These are phyloP conservation scores for Rhynchospora tenuis DNA, from an alignment of 176 grass and related monocot species.

Conservation along the genomic window DNA sequence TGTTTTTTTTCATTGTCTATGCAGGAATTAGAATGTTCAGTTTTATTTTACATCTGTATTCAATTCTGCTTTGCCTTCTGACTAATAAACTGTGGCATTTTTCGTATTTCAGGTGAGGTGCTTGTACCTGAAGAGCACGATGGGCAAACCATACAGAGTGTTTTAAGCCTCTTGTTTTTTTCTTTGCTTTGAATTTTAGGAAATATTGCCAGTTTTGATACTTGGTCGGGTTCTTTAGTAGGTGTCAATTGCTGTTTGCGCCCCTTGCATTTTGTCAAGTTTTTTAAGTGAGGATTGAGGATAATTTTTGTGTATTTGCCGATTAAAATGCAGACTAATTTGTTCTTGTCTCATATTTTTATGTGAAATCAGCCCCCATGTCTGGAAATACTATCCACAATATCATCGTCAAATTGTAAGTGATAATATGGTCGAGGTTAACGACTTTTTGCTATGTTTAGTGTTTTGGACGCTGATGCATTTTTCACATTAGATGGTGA, in stretches of 20 bases:
- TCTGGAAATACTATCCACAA: neutral
- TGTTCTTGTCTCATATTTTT: neutral
- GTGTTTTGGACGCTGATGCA: no score
- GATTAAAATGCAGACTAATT: slow-evolving; percentile 9
- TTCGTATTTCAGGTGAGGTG: slow-evolving; percentile 51
- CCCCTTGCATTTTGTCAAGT: neutral
- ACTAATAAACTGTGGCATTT: neutral
- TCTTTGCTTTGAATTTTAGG: slow-evolving; percentile 2
- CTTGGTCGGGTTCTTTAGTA: slow-evolving; percentile 4
- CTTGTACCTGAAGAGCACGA: slow-evolving; percentile 89
- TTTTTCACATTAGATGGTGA: no score
- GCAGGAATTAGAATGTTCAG: neutral
- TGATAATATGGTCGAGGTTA: neutral
- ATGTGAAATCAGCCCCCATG: neutral
- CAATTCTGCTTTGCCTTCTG: neutral
- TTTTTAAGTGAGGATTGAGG: slow-evolving; percentile 12
- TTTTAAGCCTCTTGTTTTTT: slow-evolving; percentile 33
- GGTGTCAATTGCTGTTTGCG: neutral
- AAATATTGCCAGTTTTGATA: slow-evolving; percentile 17
- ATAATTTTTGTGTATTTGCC: slow-evolving; percentile 18
- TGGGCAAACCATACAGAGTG: slow-evolving; percentile 57
- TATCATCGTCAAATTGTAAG: neutral
- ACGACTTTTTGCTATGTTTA: neutral
- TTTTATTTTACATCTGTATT: neutral
- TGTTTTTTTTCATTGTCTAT: neutral